Evolutionary conservation across 2,329 filamentous ascomycete species (phyloP).

Genomic region (Cercospora zeina): DNA sequence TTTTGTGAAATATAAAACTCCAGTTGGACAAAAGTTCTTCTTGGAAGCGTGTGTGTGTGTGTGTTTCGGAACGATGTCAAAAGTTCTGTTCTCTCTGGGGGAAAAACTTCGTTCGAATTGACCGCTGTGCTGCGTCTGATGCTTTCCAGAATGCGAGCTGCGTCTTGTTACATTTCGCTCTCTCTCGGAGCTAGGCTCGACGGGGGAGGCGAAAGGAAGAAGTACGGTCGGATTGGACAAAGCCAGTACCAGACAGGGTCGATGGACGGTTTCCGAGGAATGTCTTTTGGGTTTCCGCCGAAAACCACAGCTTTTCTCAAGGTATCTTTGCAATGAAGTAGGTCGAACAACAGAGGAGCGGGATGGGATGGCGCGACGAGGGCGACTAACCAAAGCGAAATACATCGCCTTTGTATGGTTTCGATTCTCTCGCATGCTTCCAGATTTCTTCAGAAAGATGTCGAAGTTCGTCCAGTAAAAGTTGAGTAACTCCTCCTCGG

Average conservation of each 20-base stretch:
- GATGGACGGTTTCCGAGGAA: neutral
- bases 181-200: conserved; percentile 37
- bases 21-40: neutral
- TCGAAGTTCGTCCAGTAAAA: conserved; percentile 30
- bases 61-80: neutral
- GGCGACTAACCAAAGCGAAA: conserved; percentile 37
- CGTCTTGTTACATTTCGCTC: conserved; percentile 28
- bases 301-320: conserved; percentile 23
- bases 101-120: neutral
- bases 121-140: conserved; percentile 31
- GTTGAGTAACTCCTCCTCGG: neutral
- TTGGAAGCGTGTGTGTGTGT: neutral
- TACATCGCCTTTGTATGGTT: conserved; percentile 32
- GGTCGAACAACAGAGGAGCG: conserved; percentile 45
- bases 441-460: conserved; percentile 24
- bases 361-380: conserved; percentile 45
- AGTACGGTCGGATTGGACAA: conserved; percentile 25
- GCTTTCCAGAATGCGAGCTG: conserved; percentile 35
- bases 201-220: conserved; percentile 36
- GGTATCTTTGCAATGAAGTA: conserved; percentile 42
- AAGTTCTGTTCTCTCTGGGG: neutral
- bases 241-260: neutral
- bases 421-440: conserved; percentile 28
- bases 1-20: neutral
- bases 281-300: neutral